Evolutionary conservation across 192 early-diverging fungal genomes (phyloP), one percentile per base, ranked within the genome.

Genomic region (Coemansia sp.): DNA sequence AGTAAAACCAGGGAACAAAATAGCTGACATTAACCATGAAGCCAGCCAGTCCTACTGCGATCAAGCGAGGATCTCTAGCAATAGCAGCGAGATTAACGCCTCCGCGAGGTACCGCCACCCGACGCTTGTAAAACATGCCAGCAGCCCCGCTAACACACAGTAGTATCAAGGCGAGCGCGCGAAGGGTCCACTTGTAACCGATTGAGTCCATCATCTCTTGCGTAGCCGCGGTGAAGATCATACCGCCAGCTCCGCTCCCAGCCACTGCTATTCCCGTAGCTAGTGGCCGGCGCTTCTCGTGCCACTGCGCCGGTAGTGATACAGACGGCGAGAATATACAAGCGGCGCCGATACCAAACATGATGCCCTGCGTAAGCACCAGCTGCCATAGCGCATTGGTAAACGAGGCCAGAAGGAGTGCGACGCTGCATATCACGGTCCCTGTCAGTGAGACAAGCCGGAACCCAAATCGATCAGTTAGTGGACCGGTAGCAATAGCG

Each of bases 251-350:
- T 29, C 94, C 94, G 11, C 87, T 82, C 3, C 92, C 93, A 40
- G 90, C 85, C 53, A 90, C 86, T 15, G 89, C 89, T 36, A 93
- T 64, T 6, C 93, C 93, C 11, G 89, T 85, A 11, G 93, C 94
- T 22, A 93, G 57, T 5, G 87, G 86, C 3, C 90, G 85, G 36
- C 74, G 70, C 60, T 85, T 86, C 20, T 65, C 68, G 73, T 93
- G 93, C 88, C 89, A 95, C 64, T 94, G 90, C 1, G 84, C 67
- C 4, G 89, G 85, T 7, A 91, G 84, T n/a, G 86, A 82, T 19
- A 94, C 84, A 8, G 87, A 88, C 1, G 91, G 90, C 12, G 91
- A 87, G 60, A 86, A 92, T 29, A 89, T 74, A 29, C 93, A 72
- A 3, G 85, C 83, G 6, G 84, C 74, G 10, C 91, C 92, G 38